phyloP scores from a whole-genome alignment of 495 filamentous ascomycete species.

The Podospora anserina region DNA sequence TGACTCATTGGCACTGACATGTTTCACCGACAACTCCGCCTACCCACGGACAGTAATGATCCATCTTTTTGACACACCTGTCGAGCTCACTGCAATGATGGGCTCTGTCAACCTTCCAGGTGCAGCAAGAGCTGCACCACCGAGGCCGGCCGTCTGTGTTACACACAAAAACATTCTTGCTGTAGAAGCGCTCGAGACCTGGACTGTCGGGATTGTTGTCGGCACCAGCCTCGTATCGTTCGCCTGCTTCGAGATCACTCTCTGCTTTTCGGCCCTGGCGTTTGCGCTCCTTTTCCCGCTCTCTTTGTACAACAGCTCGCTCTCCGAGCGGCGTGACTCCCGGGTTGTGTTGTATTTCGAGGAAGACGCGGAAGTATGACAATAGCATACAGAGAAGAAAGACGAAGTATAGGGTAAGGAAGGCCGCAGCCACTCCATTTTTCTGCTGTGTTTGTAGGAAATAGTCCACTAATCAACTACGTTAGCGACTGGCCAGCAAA shows the following conservation, averaged over 20 bases:
- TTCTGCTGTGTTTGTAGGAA: constrained; percentile 54
- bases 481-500: not conserved
- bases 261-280: constrained; percentile 13
- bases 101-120: constrained; percentile 79
- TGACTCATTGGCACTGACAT: constrained; percentile 33
- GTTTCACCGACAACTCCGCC: constrained; percentile 84
- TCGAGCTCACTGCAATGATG: constrained; percentile 82
- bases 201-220: constrained; percentile 45
- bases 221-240: constrained; percentile 33
- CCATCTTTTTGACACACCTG: constrained; percentile 82
- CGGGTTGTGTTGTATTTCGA: constrained; percentile 62
- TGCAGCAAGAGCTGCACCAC: constrained; percentile 75
- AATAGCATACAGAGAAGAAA: constrained; percentile 62
- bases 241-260: constrained; percentile 43
- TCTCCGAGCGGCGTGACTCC: constrained; percentile 64
- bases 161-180: constrained; percentile 77
- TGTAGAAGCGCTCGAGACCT: constrained; percentile 61
- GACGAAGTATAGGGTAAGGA: constrained; percentile 68
- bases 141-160: constrained; percentile 72
- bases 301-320: constrained; percentile 27
- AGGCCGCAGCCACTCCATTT: constrained; percentile 58
- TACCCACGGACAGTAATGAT: constrained; percentile 95
- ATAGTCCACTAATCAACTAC: constrained; percentile 53
- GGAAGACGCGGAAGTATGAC: constrained; percentile 66
- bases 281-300: constrained; percentile 25